phyloP scores from a whole-genome alignment of 2,329 filamentous ascomycete genomes.

The Tolypocladium ovalisporum region DNA sequence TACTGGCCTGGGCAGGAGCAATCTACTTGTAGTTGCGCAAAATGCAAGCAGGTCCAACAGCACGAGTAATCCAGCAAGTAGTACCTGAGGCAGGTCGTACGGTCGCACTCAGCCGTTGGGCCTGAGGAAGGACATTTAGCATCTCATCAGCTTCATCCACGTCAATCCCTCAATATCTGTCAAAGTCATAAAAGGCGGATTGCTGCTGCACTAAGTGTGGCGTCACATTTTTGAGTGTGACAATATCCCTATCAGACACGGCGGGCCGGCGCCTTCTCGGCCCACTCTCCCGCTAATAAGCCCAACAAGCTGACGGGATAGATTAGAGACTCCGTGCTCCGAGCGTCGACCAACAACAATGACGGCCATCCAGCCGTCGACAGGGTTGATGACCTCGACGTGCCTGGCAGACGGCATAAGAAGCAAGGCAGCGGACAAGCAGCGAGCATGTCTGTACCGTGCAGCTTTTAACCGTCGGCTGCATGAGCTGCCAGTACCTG shows the following conservation, averaged over 20 bases:
- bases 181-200: no score
- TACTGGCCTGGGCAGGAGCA: neutral
- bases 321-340: neutral
- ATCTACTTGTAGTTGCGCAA: neutral
- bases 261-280: neutral
- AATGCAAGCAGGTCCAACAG: neutral
- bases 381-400: neutral
- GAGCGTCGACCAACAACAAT: neutral
- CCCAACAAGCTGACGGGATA: neutral
- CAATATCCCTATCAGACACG: no score
- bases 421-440: neutral
- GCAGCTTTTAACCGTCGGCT: neutral
- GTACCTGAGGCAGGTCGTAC: no score
- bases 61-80: neutral
- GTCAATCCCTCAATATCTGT: neutral
- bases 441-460: neutral
- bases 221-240: no score
- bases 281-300: neutral
- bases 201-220: no score
- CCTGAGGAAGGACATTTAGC: neutral
- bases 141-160: neutral
- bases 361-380: neutral
- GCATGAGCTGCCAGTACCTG: neutral
- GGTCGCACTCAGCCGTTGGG: no score
- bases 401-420: neutral